phyloP scores from a whole-genome alignment of 495 filamentous ascomycete species.

The Pseudomonodictys pantanalensis region DNA sequence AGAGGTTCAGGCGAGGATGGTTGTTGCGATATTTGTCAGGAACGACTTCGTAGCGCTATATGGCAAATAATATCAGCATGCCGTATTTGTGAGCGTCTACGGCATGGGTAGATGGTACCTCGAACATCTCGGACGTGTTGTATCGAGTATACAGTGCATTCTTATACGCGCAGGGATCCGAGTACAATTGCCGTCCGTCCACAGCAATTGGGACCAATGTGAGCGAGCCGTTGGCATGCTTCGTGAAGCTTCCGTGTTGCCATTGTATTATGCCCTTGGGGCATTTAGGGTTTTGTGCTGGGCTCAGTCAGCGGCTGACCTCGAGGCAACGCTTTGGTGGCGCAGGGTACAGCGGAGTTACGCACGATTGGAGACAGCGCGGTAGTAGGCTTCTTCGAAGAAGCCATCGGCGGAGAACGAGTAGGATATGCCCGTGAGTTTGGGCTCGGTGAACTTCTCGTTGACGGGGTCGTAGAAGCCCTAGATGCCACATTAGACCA shows the following conservation, averaged over 20 bases:
- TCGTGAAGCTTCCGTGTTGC: constrained; percentile 66
- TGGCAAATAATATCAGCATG: constrained; percentile 22
- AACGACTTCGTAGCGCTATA: constrained; percentile 60
- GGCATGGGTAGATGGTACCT: constrained; percentile 46
- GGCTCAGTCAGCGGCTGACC: constrained; percentile 4
- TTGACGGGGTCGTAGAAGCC: constrained; percentile 71
- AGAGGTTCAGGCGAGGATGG: constrained; percentile 65
- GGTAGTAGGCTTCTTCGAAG: constrained; percentile 73
- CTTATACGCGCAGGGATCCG: constrained; percentile 59
- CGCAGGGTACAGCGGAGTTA: no score
- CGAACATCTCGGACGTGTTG: constrained; percentile 63
- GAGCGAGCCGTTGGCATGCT: constrained; percentile 58
- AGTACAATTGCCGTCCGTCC: constrained; percentile 70
- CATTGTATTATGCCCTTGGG: constrained; percentile 71
- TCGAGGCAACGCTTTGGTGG: no score
- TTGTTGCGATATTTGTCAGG: constrained; percentile 62
- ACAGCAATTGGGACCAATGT: constrained; percentile 60
- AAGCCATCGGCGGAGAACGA: constrained; percentile 71
- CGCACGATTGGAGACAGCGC: constrained; percentile 71
- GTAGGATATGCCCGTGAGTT: constrained; percentile 73
- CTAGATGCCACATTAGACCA: constrained; percentile 42
- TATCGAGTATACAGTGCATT: constrained; percentile 63
- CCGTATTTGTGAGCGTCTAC: neutral
- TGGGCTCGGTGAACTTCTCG: constrained; percentile 67
- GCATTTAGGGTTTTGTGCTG: constrained; percentile 63